Base-by-base conservation (phyloP, 257 asterid genomes). In the Eucommia ulmoides region DNA sequence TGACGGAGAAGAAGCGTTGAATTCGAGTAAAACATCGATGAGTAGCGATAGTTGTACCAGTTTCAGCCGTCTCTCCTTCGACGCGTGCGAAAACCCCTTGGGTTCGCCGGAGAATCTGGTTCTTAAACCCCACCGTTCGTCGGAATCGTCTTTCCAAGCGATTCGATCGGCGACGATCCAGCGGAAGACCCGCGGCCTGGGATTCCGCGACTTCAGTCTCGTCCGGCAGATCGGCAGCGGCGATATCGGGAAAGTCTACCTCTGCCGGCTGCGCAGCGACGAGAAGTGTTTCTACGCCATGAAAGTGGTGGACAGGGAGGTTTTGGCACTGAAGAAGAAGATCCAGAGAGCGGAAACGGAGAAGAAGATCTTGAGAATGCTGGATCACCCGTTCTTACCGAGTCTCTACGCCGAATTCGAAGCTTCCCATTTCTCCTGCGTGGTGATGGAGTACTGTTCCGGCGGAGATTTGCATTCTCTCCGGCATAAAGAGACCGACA, bases 391-490 rank as follows among this genome's bases (percentile, higher is more conserved):
- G 4, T 86, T 86, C 66, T 49, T 86, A 74, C 96, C 94, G 0
- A 75, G 73, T 6, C 81, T 86, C 14, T 72, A 68, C 20, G 89
- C 96, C 0, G 93, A 86, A 54, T 86, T 86, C 48, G 82, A 80
- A 54, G 88, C 89, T 11, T 80, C 93, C 1, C 75, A 83, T 54
- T 86, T 77, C 22, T 80, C 84, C 3, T 80, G 94, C 45, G 81
- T 86, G 2, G 96, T 86, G 1, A 86, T 86, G 86, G 96, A 83
- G 62, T 85, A 66, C 52, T 85, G 96, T 22, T 50, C 83, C 45
- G 94, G 83, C n/a, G 96, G 96, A 29, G 96, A 85, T 66, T 77
- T 85, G 82, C 96, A 82, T 65, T 75, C 94, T 20, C 78, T 85
- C 2, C 45, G 92, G 11, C 82, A 77, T 20, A 73, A 73, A 49